Percentiles rank a stretch among this genome's conserved stretches.
phyloP scores from a whole-genome alignment of 1,284 basidiomycete genomes.

The Rhizoctonia solani region DNA sequence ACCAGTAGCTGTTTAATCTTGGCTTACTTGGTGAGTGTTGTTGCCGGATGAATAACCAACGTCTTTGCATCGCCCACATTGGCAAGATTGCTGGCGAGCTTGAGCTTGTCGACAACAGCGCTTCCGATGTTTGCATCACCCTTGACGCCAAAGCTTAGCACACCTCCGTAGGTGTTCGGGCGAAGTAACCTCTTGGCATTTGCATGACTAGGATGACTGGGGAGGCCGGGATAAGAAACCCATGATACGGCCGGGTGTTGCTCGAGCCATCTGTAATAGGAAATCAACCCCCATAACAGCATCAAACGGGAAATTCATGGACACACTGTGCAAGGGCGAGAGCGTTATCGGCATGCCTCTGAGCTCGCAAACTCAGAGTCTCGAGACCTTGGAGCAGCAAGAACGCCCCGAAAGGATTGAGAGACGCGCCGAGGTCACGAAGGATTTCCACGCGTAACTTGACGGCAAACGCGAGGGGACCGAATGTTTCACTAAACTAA shows the following conservation, averaged over 20 bases:
- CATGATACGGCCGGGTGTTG: conserved; percentile 72
- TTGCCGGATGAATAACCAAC: conserved; percentile 79
- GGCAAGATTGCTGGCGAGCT: conserved; percentile 74
- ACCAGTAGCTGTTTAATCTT: neutral
- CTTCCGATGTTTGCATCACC: conserved; percentile 64
- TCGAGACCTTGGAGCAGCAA: conserved; percentile 85
- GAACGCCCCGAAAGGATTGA: conserved; percentile 85
- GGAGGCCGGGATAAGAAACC: conserved; percentile 82
- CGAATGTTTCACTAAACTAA: conserved; percentile 75
- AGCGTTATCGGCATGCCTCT: conserved; percentile 78
- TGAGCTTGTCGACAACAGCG: conserved; percentile 73
- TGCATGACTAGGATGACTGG: conserved; percentile 64
- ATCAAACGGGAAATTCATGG: too few relatives aligned
- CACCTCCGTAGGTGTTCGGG: conserved; percentile 68
- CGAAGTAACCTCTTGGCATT: conserved; percentile 64
- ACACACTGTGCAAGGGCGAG: conserved; percentile 68
- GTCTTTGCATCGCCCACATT: conserved; percentile 83
- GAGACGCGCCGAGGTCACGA: conserved; percentile 73
- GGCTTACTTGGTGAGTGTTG: conserved; percentile 73
- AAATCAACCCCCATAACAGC: neutral
- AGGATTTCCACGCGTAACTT: conserved; percentile 76
- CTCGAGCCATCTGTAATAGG: conserved; percentile 63
- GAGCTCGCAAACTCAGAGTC: conserved; percentile 78
- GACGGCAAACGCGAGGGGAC: conserved; percentile 69
- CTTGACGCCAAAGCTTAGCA: conserved; percentile 82